phyloP scores from a whole-genome alignment of 192 early-diverging fungal species.

The Spinellus fusiger region DNA sequence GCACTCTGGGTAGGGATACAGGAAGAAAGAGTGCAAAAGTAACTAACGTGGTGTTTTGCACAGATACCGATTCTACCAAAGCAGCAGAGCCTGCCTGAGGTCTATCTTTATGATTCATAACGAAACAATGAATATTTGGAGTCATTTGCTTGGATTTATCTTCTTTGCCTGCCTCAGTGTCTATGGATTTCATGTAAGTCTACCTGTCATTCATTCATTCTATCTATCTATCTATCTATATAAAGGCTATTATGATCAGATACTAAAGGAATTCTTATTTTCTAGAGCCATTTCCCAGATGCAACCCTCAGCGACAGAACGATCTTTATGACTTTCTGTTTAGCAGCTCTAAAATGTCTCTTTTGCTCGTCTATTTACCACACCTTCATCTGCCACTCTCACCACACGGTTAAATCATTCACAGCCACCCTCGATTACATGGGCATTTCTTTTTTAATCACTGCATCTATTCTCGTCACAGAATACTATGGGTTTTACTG shows the following conservation, averaged over 20 bases:
- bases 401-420: constrained; percentile 43
- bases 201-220: not conserved
- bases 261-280: not conserved
- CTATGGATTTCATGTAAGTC: constrained; percentile 34
- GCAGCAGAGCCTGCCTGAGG: constrained; percentile 43
- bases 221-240: not conserved
- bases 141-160: constrained; percentile 32
- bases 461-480: constrained; percentile 49
- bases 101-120: constrained; percentile 62
- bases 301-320: constrained; percentile 31
- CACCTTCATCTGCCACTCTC: constrained; percentile 53
- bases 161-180: constrained; percentile 24
- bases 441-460: constrained; percentile 57
- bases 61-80: constrained; percentile 50
- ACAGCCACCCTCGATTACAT: constrained; percentile 58
- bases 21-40: not conserved
- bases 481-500: constrained; percentile 60
- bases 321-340: constrained; percentile 49
- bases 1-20: constrained; percentile 37
- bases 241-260: not conserved
- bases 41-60: constrained; percentile 1
- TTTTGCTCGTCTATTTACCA: constrained; percentile 57
- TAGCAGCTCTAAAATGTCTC: constrained; percentile 53
- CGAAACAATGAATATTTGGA: constrained; percentile 37
- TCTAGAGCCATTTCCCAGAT: constrained; percentile 27